Base-by-base conservation (phyloP, 225 moss, liverwort and hornwort species). In the Anthoceros angustus region DNA sequence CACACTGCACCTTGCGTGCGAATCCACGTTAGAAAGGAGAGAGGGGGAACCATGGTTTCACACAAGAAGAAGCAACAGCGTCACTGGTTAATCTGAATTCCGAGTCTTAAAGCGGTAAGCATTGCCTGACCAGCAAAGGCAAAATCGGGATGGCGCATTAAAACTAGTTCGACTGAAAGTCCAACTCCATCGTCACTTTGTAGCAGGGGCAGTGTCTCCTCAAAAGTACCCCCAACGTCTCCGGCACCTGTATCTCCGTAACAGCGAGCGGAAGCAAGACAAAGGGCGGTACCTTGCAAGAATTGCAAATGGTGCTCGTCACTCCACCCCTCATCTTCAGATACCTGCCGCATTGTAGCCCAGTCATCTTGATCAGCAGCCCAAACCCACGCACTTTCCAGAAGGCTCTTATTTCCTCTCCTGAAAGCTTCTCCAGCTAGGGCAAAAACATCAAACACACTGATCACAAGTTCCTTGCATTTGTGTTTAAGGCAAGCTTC, bases 291-390 rank as follows among this genome's bases (percentile, higher is more conserved):
- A 38, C 73, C 75, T 62, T 86, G 86, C 63, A 92, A 65, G n/a
- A 82, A 82, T 64, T 84, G 74, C 82, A 86, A 82, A 40, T 75
- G 69, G 23, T 86, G 88, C 42, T 92, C 86, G 62, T 92, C 92
- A 61, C 84, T 88, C 92, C 92, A 92, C 40, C 86, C 88, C 62
- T 82, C 84, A 69, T 80, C 78, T 66, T 92, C 92, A 21, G 92
- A 78, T 8, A 77, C 71, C 48, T 81, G 79, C 77, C 78, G 84
- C 79, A 92, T 84, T 68, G 72, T 73, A 69, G 80, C 69, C 92
- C 92, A 92, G 61, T 86, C 86, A 70, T 92, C 92, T 76, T 82
- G 84, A 67, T 88, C 92, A 62, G 83, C 88, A n/a, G 88, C 92
- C 41, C 77, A 80, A 64, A 92, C 72, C 88, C 92, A 92, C 15